Percentiles rank a stretch among this genome's conserved stretches.
phyloP scores from a whole-genome alignment of 1,284 basidiomycete genomes.

The Pterulicium gracile region DNA sequence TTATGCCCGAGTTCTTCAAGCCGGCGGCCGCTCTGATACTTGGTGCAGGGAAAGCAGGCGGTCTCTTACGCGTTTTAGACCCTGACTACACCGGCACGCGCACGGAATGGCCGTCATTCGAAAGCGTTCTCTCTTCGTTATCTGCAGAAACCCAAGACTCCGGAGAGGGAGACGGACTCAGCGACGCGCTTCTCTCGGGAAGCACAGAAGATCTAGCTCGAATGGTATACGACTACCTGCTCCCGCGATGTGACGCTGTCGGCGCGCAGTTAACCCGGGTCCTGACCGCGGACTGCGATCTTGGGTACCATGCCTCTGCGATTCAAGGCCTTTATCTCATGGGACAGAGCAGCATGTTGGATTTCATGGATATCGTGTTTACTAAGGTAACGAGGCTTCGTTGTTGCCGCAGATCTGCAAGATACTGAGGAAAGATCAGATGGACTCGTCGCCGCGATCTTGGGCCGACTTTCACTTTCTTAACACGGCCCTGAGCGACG shows the following conservation, averaged over 20 bases:
- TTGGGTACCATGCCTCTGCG: conserved; percentile 59
- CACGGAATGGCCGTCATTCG: neutral
- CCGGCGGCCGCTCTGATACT: conserved; percentile 50
- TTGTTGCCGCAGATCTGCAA: neutral
- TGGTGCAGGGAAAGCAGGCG: conserved; percentile 70
- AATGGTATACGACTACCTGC: conserved; percentile 52
- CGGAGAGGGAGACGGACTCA: conserved; percentile 7
- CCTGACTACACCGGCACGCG: neutral
- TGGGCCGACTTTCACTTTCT: conserved; percentile 83
- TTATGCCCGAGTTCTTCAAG: conserved; percentile 48
- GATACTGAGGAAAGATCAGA: conserved; percentile 30
- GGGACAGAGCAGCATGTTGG: conserved; percentile 59
- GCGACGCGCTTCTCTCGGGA: conserved; percentile 25
- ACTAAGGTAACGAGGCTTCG: conserved; percentile 40
- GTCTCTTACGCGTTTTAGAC: conserved; percentile 33
- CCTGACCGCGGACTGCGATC: conserved; percentile 58
- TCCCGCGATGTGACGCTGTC: conserved; percentile 43
- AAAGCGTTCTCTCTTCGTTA: neutral
- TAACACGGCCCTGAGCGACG: conserved; percentile 66
- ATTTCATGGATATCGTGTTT: conserved; percentile 65
- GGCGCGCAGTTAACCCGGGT: conserved; percentile 48
- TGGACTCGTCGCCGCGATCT: conserved; percentile 45
- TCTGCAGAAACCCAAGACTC: neutral
- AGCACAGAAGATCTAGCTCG: conserved; percentile 51
- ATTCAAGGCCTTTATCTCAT: conserved; percentile 70